Conservation (phyloP, 2,329 filamentous ascomycete genomes). For the Aspergillus awamori region DNA sequence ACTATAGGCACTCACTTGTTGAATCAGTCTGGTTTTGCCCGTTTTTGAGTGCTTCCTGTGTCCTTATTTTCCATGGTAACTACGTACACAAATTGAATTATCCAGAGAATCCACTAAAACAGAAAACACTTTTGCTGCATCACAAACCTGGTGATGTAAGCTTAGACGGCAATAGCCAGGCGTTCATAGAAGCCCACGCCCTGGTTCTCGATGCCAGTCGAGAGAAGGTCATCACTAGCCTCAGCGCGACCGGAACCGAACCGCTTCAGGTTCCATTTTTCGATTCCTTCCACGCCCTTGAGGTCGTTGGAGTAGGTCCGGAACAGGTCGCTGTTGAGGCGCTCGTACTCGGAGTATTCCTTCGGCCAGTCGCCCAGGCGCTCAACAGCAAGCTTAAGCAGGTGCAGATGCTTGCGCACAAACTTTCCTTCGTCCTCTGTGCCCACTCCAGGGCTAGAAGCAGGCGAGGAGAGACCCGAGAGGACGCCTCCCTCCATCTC, state of each 20-base stretch:
- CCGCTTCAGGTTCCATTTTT: slow-evolving; percentile 52
- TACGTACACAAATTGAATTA: neutral
- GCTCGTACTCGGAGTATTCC: slow-evolving; percentile 52
- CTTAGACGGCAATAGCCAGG: slow-evolving; percentile 16
- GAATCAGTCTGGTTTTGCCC: no score
- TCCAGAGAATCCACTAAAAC: neutral
- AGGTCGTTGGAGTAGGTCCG: slow-evolving; percentile 43
- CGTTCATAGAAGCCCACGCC: slow-evolving; percentile 11
- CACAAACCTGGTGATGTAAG: neutral
- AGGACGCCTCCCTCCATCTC: slow-evolving; percentile 14
- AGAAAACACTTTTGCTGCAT: neutral
- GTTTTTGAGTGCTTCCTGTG: no score
- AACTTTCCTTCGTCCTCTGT: slow-evolving; percentile 24
- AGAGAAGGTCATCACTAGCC: slow-evolving; percentile 35
- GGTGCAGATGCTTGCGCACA: slow-evolving; percentile 40
- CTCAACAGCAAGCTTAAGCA: slow-evolving; percentile 44
- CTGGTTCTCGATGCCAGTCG: slow-evolving; percentile 10
- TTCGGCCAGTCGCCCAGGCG: slow-evolving; percentile 50
- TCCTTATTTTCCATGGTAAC: no score
- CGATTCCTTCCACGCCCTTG: slow-evolving; percentile 48
- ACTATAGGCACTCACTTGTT: no score
- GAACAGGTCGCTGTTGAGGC: slow-evolving; percentile 50
- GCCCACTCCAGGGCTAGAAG: neutral
- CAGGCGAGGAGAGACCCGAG: neutral
- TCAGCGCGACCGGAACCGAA: slow-evolving; percentile 53